Percentiles rank a stretch among this genome's conserved stretches.
phyloP scores from a whole-genome alignment of 179 eudicot genomes.

The Heliamphora pulchella region DNA sequence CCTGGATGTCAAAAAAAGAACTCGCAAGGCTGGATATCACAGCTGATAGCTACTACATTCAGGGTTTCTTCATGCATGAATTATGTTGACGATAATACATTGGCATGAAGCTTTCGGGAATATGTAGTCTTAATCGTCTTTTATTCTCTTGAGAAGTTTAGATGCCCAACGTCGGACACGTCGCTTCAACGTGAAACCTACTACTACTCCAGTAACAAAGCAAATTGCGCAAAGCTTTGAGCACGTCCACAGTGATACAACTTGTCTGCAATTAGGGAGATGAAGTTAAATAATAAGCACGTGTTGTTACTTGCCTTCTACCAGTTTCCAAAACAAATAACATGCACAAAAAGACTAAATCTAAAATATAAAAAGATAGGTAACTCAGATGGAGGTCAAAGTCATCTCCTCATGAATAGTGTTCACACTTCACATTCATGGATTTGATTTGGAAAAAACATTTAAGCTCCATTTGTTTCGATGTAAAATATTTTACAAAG shows the following conservation, averaged over 20 bases:
- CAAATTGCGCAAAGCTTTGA: slow-evolving; percentile 44
- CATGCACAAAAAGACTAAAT: neutral
- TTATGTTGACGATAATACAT: neutral
- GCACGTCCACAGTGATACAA: slow-evolving; percentile 39
- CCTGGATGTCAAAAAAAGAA: neutral
- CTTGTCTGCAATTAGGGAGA: slow-evolving; percentile 27
- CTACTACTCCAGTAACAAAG: slow-evolving; percentile 44
- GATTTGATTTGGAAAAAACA: no score
- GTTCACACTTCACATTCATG: no score
- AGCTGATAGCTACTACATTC: neutral
- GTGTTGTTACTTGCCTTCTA: neutral
- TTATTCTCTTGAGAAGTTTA: slow-evolving; percentile 29
- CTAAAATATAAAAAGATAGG: neutral
- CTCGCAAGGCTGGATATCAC: neutral
- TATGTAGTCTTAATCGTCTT: slow-evolving; percentile 29
- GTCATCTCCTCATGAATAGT: neutral
- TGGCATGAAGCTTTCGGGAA: neutral
- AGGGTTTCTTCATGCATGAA: neutral
- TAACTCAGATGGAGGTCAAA: neutral
- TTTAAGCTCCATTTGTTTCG: no score
- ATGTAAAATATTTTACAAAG: no score
- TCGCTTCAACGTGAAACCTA: slow-evolving; percentile 48
- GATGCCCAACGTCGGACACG: slow-evolving; percentile 48
- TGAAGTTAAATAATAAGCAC: neutral
- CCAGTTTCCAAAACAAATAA: neutral